Evolutionary conservation across 345 rosid genomes (phyloP), one percentile per base, ranked within the genome.

Genomic region (Cochlearia excelsa): DNA sequence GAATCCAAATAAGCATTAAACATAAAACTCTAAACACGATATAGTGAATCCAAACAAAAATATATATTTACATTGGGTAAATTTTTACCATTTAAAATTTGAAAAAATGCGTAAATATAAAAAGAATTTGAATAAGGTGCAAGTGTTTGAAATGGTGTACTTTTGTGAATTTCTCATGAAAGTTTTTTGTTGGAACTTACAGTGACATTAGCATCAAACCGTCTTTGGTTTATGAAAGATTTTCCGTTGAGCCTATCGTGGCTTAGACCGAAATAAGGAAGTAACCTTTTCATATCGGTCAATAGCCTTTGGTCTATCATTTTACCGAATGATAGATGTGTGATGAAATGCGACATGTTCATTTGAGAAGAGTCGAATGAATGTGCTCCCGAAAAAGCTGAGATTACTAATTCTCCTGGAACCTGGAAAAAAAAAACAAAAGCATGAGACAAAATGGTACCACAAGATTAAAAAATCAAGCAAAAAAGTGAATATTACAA

Each of bases 301-400:
- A 37, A 5, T 2, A 37, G 7, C 40, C 40, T 37, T 2, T 37
- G 7, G 7, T 37, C 40, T 2, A 2, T 8, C 3, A 34, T 3
- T 34, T 67, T 69, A 41, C 96, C 99, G 64, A 90, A 93, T 7
- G 96, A 79, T 56, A 93, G 78, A 72, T 90, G 92, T 26, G 81
- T 60, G 59, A 93, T 75, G 68, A 80, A 79, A 70, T 90, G 97
- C 29, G 99, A 87, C 97, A 94, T 75, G 77, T 94, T 94, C 95
- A 87, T 85, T 75, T 75, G 80, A 27, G 88, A 68, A 54, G 90
- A 41, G 77, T 90, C 99, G 48, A 94, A 94, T n/a, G 97, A 90
- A 81, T 94, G 99, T 71, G 88, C 55, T 71, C 78, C 82, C 43
- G 99, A 87, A 60, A 60, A 81, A 75, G 99, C 96, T 55, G 97